Evolutionary conservation across 495 filamentous ascomycete genomes (phyloP).

Genomic region (Aspergillus bertholletiae): DNA sequence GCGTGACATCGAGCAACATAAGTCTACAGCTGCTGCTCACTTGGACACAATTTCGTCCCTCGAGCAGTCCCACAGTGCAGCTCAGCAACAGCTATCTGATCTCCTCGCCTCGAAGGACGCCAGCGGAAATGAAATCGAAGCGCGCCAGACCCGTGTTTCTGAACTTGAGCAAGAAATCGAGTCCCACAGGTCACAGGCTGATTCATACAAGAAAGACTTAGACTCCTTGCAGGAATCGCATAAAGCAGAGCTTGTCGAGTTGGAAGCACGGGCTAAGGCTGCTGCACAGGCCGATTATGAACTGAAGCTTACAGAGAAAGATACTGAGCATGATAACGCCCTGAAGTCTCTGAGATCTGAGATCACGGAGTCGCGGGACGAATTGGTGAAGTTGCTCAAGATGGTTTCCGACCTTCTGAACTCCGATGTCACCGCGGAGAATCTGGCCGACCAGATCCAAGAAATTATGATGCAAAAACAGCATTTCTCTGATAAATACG

Average conservation of each 20-base stretch:
- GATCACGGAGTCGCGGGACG: slow-evolving; percentile 64
- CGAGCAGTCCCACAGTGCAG: slow-evolving; percentile 59
- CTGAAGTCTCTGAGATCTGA: slow-evolving; percentile 64
- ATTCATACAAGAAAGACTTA: slow-evolving; percentile 51
- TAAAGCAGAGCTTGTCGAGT: slow-evolving; percentile 45
- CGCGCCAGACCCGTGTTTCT: slow-evolving; percentile 49
- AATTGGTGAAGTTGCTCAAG: slow-evolving; percentile 58
- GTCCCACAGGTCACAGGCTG: slow-evolving; percentile 49
- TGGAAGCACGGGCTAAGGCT: slow-evolving; percentile 38
- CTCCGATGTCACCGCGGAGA: slow-evolving; percentile 45
- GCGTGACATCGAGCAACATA: slow-evolving; percentile 75
- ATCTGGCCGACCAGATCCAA: slow-evolving; percentile 44
- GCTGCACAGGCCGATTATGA: slow-evolving; percentile 44
- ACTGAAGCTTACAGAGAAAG: slow-evolving; percentile 41
- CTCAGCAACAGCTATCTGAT: slow-evolving; percentile 54
- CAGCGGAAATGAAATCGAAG: slow-evolving; percentile 37
- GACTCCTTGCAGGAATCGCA: slow-evolving; percentile 53
- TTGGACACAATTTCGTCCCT: slow-evolving; percentile 59
- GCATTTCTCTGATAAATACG: slow-evolving; percentile 43
- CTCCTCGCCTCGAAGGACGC: slow-evolving; percentile 28
- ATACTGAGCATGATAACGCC: slow-evolving; percentile 56
- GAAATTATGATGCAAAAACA: slow-evolving; percentile 43
- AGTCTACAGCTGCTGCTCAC: slow-evolving; percentile 61
- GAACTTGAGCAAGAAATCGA: slow-evolving; percentile 57
- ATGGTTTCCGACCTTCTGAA: slow-evolving; percentile 48